Percentiles rank a stretch among this genome's conserved stretches.
Conservation (phyloP, 169 alveolate genomes). For the Eimeria sp. region DNA sequence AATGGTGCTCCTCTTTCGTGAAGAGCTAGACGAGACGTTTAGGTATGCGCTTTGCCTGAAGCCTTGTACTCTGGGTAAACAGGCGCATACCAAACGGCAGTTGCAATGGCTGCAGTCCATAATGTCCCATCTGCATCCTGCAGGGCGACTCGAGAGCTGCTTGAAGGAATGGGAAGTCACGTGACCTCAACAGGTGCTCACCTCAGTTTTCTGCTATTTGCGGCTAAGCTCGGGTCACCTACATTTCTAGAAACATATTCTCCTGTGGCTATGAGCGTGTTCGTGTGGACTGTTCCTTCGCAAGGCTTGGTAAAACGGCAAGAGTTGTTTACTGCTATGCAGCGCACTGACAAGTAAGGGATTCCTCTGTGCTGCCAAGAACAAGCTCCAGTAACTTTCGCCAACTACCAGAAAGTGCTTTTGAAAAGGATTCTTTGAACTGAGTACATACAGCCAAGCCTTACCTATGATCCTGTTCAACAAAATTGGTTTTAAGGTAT, state of each 20-base stretch:
- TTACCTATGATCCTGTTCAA: background rate
- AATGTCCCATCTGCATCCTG: background rate
- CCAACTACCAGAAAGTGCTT: background rate
- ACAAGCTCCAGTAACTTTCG: background rate
- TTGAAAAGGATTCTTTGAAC: background rate
- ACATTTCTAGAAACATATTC: no score
- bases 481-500: background rate
- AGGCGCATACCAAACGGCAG: background rate
- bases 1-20: constrained; percentile 70
- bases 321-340: constrained; percentile 50
- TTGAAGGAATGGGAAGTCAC: constrained; percentile 44
- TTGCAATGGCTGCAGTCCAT: background rate
- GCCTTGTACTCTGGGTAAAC: background rate
- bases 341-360: constrained; percentile 62
- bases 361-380: background rate
- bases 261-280: background rate
- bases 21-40: constrained; percentile 80
- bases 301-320: constrained; percentile 52
- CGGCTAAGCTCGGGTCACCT: background rate
- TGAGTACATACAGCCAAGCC: background rate
- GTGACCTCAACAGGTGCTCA: constrained; percentile 44
- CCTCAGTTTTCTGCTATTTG: background rate
- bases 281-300: background rate
- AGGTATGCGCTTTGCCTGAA: constrained; percentile 4
- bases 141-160: constrained; percentile 65